Percentiles rank a stretch among this genome's conserved stretches.
phyloP scores from a whole-genome alignment of 371 early-diverging fungal species.

The Haplosporangium sp. region DNA sequence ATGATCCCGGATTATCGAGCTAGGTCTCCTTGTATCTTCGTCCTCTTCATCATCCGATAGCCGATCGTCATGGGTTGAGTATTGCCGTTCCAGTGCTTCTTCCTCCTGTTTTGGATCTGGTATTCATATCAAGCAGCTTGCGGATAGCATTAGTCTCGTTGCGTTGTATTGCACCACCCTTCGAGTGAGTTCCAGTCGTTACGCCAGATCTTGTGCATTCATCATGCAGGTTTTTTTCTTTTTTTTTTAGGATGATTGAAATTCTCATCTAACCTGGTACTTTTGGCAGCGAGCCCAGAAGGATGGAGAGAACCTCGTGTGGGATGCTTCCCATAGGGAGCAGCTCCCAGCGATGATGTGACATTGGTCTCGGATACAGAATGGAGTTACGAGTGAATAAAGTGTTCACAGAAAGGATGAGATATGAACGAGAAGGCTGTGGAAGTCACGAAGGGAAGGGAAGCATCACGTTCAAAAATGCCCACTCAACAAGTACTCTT shows the following conservation, averaged over 20 bases:
- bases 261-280: slow-evolving; percentile 38
- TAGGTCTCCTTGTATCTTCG: slow-evolving; percentile 25
- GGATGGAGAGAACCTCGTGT: slow-evolving; percentile 48
- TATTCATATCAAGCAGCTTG: neutral
- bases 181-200: neutral
- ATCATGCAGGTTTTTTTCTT: neutral
- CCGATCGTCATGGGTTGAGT: slow-evolving; percentile 41
- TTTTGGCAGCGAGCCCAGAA: slow-evolving; percentile 49
- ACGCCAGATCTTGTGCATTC: slow-evolving; percentile 4
- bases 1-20: slow-evolving; percentile 18
- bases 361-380: slow-evolving; percentile 10
- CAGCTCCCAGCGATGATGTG: slow-evolving; percentile 52
- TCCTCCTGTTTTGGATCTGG: slow-evolving; percentile 43
- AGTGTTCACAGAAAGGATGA: neutral
- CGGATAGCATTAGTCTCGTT: neutral
- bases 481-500: too few relatives aligned
- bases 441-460: too few relatives aligned
- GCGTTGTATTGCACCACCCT: neutral
- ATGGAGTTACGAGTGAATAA: neutral
- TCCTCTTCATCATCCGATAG: slow-evolving; percentile 53
- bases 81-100: slow-evolving; percentile 34
- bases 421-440: neutral
- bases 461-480: too few relatives aligned
- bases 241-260: too few relatives aligned
- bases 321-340: slow-evolving; percentile 40